Evolutionary conservation across 495 filamentous ascomycete species (phyloP), one percentile per base, ranked within the genome.

Genomic region (Cudoniella acicularis): DNA sequence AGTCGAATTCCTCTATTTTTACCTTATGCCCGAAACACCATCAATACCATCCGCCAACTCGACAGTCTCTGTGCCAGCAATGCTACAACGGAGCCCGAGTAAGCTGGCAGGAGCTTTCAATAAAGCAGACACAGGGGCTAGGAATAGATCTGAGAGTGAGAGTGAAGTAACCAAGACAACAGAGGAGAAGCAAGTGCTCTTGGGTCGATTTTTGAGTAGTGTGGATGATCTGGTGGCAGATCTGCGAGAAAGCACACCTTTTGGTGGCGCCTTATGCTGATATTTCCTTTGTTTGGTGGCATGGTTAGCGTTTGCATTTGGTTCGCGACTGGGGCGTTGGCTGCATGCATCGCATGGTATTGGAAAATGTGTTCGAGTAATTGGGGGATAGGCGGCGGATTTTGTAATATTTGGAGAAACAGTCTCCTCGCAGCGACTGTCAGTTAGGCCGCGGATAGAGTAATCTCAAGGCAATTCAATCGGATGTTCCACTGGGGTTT

Each of bases 1-100:
- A 10, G 86, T 96, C 57, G 94, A 98, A 68, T 97, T 98, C 70
- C 75, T 98, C 3, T 67, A 98, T 73, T 97, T 97, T 73, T 98
- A 98, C 72, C 84, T 98, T 49, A 96, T 97, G 86, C 91, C 92
- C 25, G 94, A 98, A 72, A 84, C 81, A 1, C 84, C 88, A 17
- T 79, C 80, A 18, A 75, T 79, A 66, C 67, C 79, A 49, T 70
- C 68, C 54, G 73, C 75, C 36, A 74, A 67, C 36, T 55, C 52
- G 3, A 68, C 61, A 2, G 49, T 21, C 13, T 60, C 56, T n/a
- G 62, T 68, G 16, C 75, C 77, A 2, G 67, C 77, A 3, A 74
- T 83, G 52, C 69, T 87, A 53, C 87, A 88, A 68, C 77, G 86
- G 58, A 90, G 83, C 67, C 88, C 88, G 10, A 90, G 83, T 64